These are phyloP conservation scores for Pulveroboletus sp. DNA, from an alignment of 768 basidiomycete genomes.

Conservation along the genomic window DNA sequence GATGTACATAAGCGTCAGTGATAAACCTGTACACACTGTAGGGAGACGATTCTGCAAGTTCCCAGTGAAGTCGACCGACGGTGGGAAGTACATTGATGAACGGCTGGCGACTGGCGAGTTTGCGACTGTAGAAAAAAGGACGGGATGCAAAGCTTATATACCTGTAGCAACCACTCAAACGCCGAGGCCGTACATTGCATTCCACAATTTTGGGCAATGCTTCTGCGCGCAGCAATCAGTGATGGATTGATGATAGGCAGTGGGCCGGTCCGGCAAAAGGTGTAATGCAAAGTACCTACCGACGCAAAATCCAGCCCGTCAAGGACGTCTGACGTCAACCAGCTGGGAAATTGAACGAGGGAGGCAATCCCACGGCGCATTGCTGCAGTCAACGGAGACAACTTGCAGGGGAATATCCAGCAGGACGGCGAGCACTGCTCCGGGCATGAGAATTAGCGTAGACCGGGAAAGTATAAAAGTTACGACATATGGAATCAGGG, in stretches of 20 bases:
- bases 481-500: too few relatives aligned
- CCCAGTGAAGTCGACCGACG: conserved; percentile 1
- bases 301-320: too few relatives aligned
- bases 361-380: too few relatives aligned
- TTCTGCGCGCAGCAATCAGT: background rate
- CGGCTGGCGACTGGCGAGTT: background rate
- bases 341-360: too few relatives aligned
- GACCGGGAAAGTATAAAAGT: too few relatives aligned
- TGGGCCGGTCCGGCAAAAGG: too few relatives aligned
- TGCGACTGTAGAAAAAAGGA: background rate
- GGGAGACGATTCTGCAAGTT: background rate
- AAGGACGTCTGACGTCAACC: too few relatives aligned
- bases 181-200: background rate
- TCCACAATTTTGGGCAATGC: background rate
- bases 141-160: conserved; percentile 8
- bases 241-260: background rate
- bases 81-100: conserved; percentile 1
- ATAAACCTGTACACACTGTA: conserved; percentile 12
- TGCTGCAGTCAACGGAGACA: too few relatives aligned
- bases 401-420: too few relatives aligned
- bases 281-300: too few relatives aligned
- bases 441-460: too few relatives aligned
- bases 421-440: too few relatives aligned
- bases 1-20: conserved; percentile 11
- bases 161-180: background rate